Percentiles rank a stretch among this genome's conserved stretches.
Evolutionary conservation across 306 rosid species (phyloP).

Genomic region (Prunus mongolica): DNA sequence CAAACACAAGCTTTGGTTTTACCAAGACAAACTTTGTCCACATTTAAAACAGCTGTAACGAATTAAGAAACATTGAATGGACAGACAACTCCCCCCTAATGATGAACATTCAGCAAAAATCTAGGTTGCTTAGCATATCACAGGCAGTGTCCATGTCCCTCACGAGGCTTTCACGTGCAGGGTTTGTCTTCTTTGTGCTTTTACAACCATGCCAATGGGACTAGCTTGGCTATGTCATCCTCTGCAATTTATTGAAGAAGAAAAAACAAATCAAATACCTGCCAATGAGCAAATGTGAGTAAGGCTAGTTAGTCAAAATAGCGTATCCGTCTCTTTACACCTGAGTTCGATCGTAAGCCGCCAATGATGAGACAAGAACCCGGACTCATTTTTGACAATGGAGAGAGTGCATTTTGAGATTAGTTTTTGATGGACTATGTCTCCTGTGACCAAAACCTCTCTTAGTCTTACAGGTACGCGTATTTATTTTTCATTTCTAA

Average conservation of each 20-base stretch:
- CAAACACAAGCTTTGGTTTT: conserved; percentile 38
- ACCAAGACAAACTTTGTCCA: conserved; percentile 35
- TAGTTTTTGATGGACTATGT: conserved; percentile 1
- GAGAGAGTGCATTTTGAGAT: not conserved
- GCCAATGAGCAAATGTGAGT: not conserved
- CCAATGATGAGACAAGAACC: conserved; percentile 25
- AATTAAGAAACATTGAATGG: conserved; percentile 29
- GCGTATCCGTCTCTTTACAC: too few relatives aligned
- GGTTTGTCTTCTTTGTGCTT: conserved; percentile 40
- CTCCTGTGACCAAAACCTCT: not conserved
- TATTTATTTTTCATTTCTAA: not conserved
- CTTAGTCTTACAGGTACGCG: not conserved
- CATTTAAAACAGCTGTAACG: not conserved
- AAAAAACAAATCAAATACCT: not conserved
- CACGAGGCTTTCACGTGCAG: conserved; percentile 56
- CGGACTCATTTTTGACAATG: conserved; percentile 3
- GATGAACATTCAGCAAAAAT: conserved; percentile 42
- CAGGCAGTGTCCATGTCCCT: conserved; percentile 38
- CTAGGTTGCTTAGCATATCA: conserved; percentile 33
- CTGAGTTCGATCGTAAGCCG: not conserved
- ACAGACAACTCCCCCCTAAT: conserved; percentile 28
- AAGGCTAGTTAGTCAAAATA: too few relatives aligned
- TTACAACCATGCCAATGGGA: conserved; percentile 13
- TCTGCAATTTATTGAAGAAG: not conserved
- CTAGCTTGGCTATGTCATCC: conserved; percentile 1